These are phyloP conservation scores for Capsicum rhomboideum DNA, from an alignment of 257 asterid genomes.

Conservation along the genomic window DNA sequence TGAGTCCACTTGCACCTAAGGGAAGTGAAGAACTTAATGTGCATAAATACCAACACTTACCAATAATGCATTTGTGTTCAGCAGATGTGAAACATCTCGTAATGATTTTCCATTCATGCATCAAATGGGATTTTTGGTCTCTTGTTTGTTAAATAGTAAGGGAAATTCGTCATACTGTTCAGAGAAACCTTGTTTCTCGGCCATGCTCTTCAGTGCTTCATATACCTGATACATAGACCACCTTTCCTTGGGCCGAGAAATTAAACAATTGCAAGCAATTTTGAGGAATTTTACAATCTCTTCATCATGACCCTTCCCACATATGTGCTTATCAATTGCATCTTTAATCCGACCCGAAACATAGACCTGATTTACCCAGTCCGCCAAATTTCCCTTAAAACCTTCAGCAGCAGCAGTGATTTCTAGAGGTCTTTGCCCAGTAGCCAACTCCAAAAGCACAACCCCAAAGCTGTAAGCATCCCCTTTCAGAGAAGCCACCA, in stretches of 20 bases:
- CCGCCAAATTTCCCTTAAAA: slow-evolving; percentile 64
- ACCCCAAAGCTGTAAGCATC: slow-evolving; percentile 63
- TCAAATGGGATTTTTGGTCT: slow-evolving; percentile 6
- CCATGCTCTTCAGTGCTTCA: slow-evolving; percentile 62
- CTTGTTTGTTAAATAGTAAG: slow-evolving; percentile 48
- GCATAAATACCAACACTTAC: too few relatives aligned
- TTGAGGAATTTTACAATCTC: slow-evolving; percentile 57
- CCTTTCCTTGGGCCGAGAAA: slow-evolving; percentile 54
- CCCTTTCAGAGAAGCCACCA: slow-evolving; percentile 55
- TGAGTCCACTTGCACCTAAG: not conserved
- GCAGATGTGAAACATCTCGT: not conserved
- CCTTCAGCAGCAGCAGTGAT: slow-evolving; percentile 39
- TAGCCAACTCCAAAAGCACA: slow-evolving; percentile 64
- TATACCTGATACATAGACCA: slow-evolving; percentile 79
- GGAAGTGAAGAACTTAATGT: not conserved
- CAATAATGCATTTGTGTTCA: not conserved
- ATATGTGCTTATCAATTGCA: slow-evolving; percentile 43
- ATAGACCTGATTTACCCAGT: slow-evolving; percentile 66
- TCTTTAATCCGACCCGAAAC: slow-evolving; percentile 62
- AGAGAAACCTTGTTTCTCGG: slow-evolving; percentile 53
- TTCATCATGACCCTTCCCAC: slow-evolving; percentile 70
- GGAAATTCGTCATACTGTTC: slow-evolving; percentile 82
- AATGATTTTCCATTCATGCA: not conserved
- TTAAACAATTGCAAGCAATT: slow-evolving; percentile 61
- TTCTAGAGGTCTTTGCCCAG: slow-evolving; percentile 73